Evolutionary conservation across 2,329 filamentous ascomycete genomes (phyloP), one percentile per base, ranked within the genome.

Genomic region (Fusarium sp.): DNA sequence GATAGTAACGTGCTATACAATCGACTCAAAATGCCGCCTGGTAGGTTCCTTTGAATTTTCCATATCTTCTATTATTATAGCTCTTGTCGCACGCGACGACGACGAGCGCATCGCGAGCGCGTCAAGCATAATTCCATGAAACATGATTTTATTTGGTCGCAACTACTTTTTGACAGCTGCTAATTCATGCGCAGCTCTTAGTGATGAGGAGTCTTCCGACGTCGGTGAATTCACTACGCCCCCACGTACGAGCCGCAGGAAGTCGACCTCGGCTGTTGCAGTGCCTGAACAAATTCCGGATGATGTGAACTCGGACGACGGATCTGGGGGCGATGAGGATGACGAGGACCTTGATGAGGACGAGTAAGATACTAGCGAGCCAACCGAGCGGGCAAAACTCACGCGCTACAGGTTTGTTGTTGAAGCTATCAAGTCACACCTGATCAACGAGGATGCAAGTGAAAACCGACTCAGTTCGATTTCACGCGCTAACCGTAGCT

Each of bases 351-450:
- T 79, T 19, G 75, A 75, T 20, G 86, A 83, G 4, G 83, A 82
- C 34, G 79, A 81, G 75, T 82, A 79, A 43, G 79, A 74, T 3
- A 20, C 52, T 68, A 76, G 69, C 72, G 56, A 65, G 40, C 19
- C 26, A 51, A 62, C 10, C 58, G 30, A 19, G 12, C 1, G 24
- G n/a, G 17, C 44, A 60, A 61, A 38, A 76, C 67, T 72, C 11
- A 76, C 30, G 57, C 53, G 8, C 20, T 30, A 9, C 67, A 92
- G 90, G 73, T 94, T 86, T 71, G 85, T 92, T 15, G 91, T 96
- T 6, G 91, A 95, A 75, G 86, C 87, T 70, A 94, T 96, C 69
- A 75, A 89, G 44, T 83, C 80, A 30, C 92, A 95, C 77, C 83
- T 85, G 54, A 83, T 90, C 43, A 82, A 86, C 36, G 82, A 85